phyloP scores from a whole-genome alignment of 2,329 filamentous ascomycete species.

The Westerdykella aurantiaca region DNA sequence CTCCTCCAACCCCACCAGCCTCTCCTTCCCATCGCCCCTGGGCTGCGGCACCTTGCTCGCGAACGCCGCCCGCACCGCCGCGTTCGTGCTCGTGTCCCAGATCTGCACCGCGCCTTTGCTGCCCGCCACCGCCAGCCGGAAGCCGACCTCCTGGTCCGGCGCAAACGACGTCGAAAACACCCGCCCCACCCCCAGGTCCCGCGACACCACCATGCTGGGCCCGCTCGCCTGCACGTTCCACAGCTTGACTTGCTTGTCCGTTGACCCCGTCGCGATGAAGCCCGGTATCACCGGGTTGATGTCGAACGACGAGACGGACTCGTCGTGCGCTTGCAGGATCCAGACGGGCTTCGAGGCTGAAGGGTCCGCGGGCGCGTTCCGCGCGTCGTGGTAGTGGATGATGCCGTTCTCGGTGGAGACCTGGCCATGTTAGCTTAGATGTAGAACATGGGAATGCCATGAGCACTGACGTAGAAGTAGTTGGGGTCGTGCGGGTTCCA shows the following conservation, averaged over 20 bases:
- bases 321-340: slow-evolving; percentile 93
- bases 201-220: slow-evolving; percentile 83
- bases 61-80: slow-evolving; percentile 77
- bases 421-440: slow-evolving; percentile 21
- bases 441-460: neutral
- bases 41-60: slow-evolving; percentile 59
- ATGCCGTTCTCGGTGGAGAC: slow-evolving; percentile 81
- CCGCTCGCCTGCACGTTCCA: slow-evolving; percentile 83
- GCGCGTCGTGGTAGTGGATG: slow-evolving; percentile 85
- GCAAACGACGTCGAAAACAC: slow-evolving; percentile 89
- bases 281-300: slow-evolving; percentile 86
- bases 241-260: slow-evolving; percentile 91
- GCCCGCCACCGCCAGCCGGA: slow-evolving; percentile 86
- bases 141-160: slow-evolving; percentile 83
- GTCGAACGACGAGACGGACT: slow-evolving; percentile 86
- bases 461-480: slow-evolving; percentile 70
- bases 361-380: slow-evolving; percentile 67
- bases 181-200: slow-evolving; percentile 89
- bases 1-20: slow-evolving; percentile 66
- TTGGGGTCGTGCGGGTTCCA: slow-evolving; percentile 94
- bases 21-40: slow-evolving; percentile 63
- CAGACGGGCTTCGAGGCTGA: slow-evolving; percentile 77
- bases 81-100: slow-evolving; percentile 96
- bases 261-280: slow-evolving; percentile 87
- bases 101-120: slow-evolving; percentile 90